Percentiles rank a stretch among this genome's conserved stretches.
Evolutionary conservation across 1,284 basidiomycete species (phyloP).

Genomic region (Trichosporon faecale): DNA sequence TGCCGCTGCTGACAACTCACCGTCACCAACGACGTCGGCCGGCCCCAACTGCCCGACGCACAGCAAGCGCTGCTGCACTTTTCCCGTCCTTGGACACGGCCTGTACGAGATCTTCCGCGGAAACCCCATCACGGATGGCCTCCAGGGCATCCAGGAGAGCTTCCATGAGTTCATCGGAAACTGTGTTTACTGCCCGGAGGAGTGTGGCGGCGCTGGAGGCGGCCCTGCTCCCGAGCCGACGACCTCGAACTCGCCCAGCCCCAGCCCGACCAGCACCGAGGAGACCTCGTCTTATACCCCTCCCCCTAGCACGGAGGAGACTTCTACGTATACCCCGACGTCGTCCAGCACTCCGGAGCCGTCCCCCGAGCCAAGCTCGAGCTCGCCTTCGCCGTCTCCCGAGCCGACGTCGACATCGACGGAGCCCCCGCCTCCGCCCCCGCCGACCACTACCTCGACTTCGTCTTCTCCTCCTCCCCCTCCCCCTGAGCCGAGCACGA

Average conservation of each 20-base stretch:
- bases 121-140: neutral
- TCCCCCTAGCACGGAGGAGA: neutral
- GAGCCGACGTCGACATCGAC: neutral
- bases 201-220: conserved; percentile 2
- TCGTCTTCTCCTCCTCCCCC: neutral
- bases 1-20: neutral
- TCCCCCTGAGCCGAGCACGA: neutral
- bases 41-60: neutral
- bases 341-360: neutral
- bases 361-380: neutral
- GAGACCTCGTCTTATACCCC: neutral
- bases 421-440: neutral
- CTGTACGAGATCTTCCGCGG: conserved; percentile 8
- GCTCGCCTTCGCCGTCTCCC: neutral
- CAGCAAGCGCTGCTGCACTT: neutral
- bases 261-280: neutral
- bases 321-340: neutral
- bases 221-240: neutral
- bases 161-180: neutral
- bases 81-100: neutral
- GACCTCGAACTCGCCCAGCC: neutral
- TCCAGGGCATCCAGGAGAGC: neutral
- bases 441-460: neutral
- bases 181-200: conserved; percentile 4
- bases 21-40: neutral